Conservation (phyloP, 2,329 filamentous ascomycete genomes). For the Hymenoscyphus albidus region DNA sequence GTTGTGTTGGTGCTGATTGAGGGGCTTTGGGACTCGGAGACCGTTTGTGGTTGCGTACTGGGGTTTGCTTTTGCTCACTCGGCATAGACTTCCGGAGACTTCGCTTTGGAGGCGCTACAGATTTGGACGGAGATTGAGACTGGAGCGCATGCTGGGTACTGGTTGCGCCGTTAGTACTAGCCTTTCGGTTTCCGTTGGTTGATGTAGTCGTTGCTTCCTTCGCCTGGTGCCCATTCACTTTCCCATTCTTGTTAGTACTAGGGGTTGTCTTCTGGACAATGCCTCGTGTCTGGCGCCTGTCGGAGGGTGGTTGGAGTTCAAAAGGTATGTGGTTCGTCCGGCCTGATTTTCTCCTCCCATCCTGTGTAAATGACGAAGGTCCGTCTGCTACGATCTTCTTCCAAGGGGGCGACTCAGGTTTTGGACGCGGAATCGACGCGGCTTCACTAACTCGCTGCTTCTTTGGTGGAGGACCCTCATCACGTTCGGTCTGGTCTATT, state of each 20-base stretch:
- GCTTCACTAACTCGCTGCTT: constrained; percentile 57
- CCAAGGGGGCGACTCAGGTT: constrained; percentile 82
- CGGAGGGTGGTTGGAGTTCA: constrained; percentile 47
- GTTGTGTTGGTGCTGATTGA: constrained; percentile 22
- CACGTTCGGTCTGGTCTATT: constrained; percentile 31
- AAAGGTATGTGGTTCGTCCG: constrained; percentile 56
- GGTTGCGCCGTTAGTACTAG: constrained; percentile 18
- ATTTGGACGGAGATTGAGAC: constrained; percentile 27
- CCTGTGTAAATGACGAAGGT: constrained; percentile 77
- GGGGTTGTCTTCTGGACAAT: constrained; percentile 37
- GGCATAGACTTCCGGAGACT: constrained; percentile 30
- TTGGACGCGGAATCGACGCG: constrained; percentile 44
- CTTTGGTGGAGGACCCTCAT: constrained; percentile 55
- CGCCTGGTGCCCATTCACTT: constrained; percentile 21
- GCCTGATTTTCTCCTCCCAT: constrained; percentile 65
- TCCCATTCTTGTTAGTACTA: constrained; percentile 28
- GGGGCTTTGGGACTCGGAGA: constrained; percentile 17
- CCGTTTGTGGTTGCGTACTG: constrained; percentile 27
- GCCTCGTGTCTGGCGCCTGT: constrained; percentile 51
- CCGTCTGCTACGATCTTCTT: constrained; percentile 81
- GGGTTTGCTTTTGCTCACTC: constrained; percentile 26
- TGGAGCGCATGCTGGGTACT: constrained; percentile 21
- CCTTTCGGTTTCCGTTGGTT: constrained; percentile 25
- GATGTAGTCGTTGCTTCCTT: constrained; percentile 21
- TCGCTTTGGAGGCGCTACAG: constrained; percentile 29